A percentile compares a stretch with the other conserved stretches of the same genome.
phyloP scores from a whole-genome alignment of 2,329 filamentous ascomycete species.

The Fusarium irregulare region DNA sequence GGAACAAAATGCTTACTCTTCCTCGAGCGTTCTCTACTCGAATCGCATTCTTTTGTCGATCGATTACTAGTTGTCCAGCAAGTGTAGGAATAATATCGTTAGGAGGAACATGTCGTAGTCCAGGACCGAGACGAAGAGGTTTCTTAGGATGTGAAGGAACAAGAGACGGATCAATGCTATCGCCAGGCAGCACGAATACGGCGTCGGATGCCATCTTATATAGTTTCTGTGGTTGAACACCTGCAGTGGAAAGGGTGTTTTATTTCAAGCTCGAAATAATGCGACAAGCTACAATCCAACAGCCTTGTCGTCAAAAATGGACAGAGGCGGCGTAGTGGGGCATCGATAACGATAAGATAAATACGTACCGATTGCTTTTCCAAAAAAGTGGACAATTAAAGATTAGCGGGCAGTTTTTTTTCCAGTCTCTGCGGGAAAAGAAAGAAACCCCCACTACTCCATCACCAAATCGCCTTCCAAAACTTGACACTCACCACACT shows the following conservation, averaged over 20 bases:
- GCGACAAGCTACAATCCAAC: conserved; percentile 21
- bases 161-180: conserved; percentile 72
- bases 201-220: conserved; percentile 65
- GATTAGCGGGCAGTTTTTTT: conserved; percentile 46
- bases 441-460: conserved; percentile 43
- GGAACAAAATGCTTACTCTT: conserved; percentile 62
- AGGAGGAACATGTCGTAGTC: conserved; percentile 84
- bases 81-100: conserved; percentile 76
- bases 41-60: conserved; percentile 79
- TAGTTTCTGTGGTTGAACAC: conserved; percentile 3
- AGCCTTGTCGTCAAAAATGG: conserved; percentile 28
- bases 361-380: conserved; percentile 34
- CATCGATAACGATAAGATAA: conserved; percentile 33
- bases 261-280: conserved; percentile 20
- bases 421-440: conserved; percentile 41
- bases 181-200: conserved; percentile 84
- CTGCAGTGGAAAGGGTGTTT: neutral
- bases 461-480: conserved; percentile 36
- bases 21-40: conserved; percentile 80
- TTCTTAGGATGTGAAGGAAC: conserved; percentile 76
- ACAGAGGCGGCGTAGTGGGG: conserved; percentile 21
- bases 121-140: conserved; percentile 84
- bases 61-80: conserved; percentile 73
- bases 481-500: conserved; percentile 37
- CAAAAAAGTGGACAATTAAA: conserved; percentile 40